Conservation (phyloP, 371 early-diverging fungal species). For the Lichtheimia corymbifera region DNA sequence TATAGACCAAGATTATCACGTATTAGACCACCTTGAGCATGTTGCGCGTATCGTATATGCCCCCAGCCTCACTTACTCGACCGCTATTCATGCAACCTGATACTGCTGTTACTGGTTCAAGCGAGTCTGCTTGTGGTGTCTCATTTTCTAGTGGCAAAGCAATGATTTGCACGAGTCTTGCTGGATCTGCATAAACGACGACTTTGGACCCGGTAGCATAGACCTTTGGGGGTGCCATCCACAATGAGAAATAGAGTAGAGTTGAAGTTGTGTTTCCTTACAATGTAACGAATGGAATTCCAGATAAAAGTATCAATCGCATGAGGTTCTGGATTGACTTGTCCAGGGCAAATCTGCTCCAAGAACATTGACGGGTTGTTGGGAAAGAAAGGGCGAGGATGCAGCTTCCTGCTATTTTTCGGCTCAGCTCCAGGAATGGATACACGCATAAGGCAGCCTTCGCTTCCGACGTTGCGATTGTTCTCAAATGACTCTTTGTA, state of each 20-base stretch:
- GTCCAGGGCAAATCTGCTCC: constrained; percentile 66
- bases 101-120: constrained; percentile 29
- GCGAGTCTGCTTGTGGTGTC: neutral
- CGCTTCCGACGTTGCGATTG: too few species aligned
- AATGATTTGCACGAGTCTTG: constrained; percentile 44
- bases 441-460: too few species aligned
- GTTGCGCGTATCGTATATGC: too few species aligned
- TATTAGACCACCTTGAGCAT: too few species aligned
- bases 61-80: constrained; percentile 18
- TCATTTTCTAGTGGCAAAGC: neutral
- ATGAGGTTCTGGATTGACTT: constrained; percentile 58
- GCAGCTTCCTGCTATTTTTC: too few species aligned
- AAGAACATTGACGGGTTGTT: constrained; percentile 45
- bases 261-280: constrained; percentile 21
- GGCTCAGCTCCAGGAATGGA: too few species aligned
- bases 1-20: neutral
- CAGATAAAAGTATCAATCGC: constrained; percentile 52
- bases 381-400: too few species aligned
- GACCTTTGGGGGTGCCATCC: constrained; percentile 24
- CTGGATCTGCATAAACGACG: constrained; percentile 48
- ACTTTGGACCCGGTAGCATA: constrained; percentile 53
- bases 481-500: too few species aligned
- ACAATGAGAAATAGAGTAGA: constrained; percentile 14
- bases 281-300: constrained; percentile 54
- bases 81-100: constrained; percentile 35